phyloP scores from a whole-genome alignment of 768 basidiomycete genomes.

The Tulasnella sp. region DNA sequence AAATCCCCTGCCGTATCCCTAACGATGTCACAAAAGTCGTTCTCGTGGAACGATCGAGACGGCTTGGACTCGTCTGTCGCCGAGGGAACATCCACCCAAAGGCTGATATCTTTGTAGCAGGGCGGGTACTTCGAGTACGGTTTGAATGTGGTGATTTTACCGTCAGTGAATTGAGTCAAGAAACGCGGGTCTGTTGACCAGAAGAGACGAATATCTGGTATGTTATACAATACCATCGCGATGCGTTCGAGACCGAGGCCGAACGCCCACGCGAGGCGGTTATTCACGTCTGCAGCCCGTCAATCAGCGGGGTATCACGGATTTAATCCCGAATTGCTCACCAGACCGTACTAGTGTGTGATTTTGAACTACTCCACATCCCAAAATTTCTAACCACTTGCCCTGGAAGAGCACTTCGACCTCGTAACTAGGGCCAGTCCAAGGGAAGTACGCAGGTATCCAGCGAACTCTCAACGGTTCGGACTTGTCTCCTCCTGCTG shows the following conservation, averaged over 20 bases:
- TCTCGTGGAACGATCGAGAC: slow-evolving; percentile 56
- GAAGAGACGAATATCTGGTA: slow-evolving; percentile 96
- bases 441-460: slow-evolving; percentile 98
- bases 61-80: slow-evolving; percentile 2
- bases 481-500: slow-evolving; percentile 26
- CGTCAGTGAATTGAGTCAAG: slow-evolving; percentile 69
- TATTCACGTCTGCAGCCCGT: slow-evolving; percentile 48
- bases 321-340: slow-evolving; percentile 29
- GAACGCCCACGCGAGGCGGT: slow-evolving; percentile 89
- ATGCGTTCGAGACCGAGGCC: slow-evolving; percentile 95
- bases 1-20: slow-evolving; percentile 86
- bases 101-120: slow-evolving; percentile 89
- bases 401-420: slow-evolving; percentile 95
- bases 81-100: slow-evolving; percentile 54
- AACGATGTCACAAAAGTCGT: slow-evolving; percentile 94
- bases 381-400: slow-evolving; percentile 94
- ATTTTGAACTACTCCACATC: slow-evolving; percentile 84
- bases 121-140: slow-evolving; percentile 89
- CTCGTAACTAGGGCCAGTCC: slow-evolving; percentile 95
- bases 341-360: slow-evolving; percentile 79
- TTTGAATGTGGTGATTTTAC: slow-evolving; percentile 69
- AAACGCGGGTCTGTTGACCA: slow-evolving; percentile 90
- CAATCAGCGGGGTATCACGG: background rate
- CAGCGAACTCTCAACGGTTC: slow-evolving; percentile 79
- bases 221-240: slow-evolving; percentile 93